A percentile compares a stretch with the other conserved stretches of the same genome.
Conservation (phyloP, 2,329 filamentous ascomycete genomes). For the Pochonia chlamydosporia region DNA sequence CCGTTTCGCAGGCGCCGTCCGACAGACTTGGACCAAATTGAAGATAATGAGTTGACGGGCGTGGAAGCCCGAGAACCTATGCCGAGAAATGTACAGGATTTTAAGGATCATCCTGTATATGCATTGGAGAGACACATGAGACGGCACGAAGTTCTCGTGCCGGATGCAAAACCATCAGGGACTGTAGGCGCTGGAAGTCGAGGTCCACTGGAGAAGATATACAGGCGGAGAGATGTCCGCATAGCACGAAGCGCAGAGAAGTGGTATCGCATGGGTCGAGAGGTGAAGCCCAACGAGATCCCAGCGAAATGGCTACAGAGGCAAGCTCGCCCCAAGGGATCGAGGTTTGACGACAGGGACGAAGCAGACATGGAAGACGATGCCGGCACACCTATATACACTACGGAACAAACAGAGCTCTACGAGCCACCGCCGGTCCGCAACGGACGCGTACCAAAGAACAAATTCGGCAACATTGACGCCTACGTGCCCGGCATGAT, state of each 20-base stretch:
- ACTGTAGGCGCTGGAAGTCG: slow-evolving; percentile 66
- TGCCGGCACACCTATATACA: slow-evolving; percentile 53
- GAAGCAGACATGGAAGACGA: slow-evolving; percentile 21
- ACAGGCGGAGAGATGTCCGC: slow-evolving; percentile 74
- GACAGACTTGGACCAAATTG: slow-evolving; percentile 73
- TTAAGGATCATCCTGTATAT: slow-evolving; percentile 78
- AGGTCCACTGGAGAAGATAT: slow-evolving; percentile 67
- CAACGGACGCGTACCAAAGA: slow-evolving; percentile 74
- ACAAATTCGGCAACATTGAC: slow-evolving; percentile 90
- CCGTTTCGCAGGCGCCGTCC: slow-evolving; percentile 35
- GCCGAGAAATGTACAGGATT: slow-evolving; percentile 80
- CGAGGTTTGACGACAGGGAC: slow-evolving; percentile 19
- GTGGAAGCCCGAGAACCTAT: slow-evolving; percentile 73
- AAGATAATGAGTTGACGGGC: slow-evolving; percentile 68
- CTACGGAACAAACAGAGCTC: slow-evolving; percentile 58
- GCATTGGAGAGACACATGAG: slow-evolving; percentile 81
- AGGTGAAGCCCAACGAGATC: slow-evolving; percentile 72
- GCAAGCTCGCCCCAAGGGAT: slow-evolving; percentile 27
- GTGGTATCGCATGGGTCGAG: slow-evolving; percentile 84
- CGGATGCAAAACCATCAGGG: slow-evolving; percentile 64
- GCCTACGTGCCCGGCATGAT: slow-evolving; percentile 91
- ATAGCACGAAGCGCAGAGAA: slow-evolving; percentile 72
- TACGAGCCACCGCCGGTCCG: slow-evolving; percentile 75
- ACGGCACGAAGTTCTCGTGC: slow-evolving; percentile 75
- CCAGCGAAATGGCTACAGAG: slow-evolving; percentile 69